Evolutionary conservation across 352 stramenopile genomes (phyloP), one percentile per base, ranked within the genome.

Genomic region (Phytophthora vignae): DNA sequence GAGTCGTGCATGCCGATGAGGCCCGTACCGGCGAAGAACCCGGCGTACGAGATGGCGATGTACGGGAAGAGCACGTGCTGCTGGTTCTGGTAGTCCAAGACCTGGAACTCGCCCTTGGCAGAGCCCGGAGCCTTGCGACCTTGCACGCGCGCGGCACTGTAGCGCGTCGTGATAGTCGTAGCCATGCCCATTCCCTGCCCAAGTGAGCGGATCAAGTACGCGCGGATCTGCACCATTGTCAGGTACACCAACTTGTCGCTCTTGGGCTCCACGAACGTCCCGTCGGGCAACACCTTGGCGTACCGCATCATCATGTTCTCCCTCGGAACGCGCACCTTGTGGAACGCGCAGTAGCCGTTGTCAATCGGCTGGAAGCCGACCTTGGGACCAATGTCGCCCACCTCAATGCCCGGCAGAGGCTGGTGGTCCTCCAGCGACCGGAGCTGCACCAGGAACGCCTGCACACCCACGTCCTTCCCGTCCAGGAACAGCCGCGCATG

Each of bases 201-300:
- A 52, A 65, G 44, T 22, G 29, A 60, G 22, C 70, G 55, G 22
- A 79, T 70, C 58, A 79, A 52, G 25, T 73, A 72, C 27, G 82
- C 77, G 40, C 84, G 76, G 0, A 90, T 67, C 4, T 77, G 67
- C 9, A 85, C 72, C 80, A 87, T 88, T 0, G 82, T 90, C 9
- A 90, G 46, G 60, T 90, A 90, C 48, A 87, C 79, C 22, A 91
- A 68, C 65, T 90, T 89, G 69, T 89, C 79, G 64, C 77, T 88
- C 78, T 85, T 79, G 1, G 83, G 83, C 78, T 87, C 76, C n/a
- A 87, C 59, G 48, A 82, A 90, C 14, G 76, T 84, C 31, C 85
- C 85, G 21, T 92, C 79, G 0, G 81, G 76, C 9, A 87, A 27
- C 42, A 92, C 85, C 25, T 76, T 71, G 10, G 68, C 62, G 9